Percentiles rank a stretch among this genome's conserved stretches.
phyloP scores from a whole-genome alignment of 108 stramenopile species.

The Fragilaria radians region DNA sequence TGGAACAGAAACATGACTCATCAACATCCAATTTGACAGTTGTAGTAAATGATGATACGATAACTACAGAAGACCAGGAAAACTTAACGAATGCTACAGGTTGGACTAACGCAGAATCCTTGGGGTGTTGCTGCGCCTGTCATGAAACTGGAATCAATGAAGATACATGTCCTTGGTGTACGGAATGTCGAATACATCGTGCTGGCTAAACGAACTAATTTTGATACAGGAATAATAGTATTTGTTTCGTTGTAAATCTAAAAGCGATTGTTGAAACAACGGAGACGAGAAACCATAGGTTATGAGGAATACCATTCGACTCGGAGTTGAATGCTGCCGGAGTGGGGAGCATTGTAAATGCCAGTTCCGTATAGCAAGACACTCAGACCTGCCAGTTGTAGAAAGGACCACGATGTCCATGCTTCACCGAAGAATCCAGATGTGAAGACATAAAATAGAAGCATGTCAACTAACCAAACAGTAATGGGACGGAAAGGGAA shows the following conservation, averaged over 20 bases:
- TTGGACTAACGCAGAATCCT: conserved; percentile 30
- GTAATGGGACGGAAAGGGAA: conserved; percentile 93
- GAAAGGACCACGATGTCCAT: conserved; percentile 79
- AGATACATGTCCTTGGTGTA: conserved; percentile 55
- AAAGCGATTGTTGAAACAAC: no score
- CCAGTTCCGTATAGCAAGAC: conserved; percentile 92
- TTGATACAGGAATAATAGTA: no score
- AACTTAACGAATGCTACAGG: no score
- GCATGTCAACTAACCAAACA: conserved; percentile 82
- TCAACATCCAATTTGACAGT: no score
- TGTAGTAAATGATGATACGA: no score
- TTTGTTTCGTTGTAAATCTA: no score
- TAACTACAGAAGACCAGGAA: no score
- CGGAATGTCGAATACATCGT: conserved; percentile 31
- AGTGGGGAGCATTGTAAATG: conserved; percentile 92
- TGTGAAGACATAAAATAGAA: conserved; percentile 87
- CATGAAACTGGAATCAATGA: conserved; percentile 41
- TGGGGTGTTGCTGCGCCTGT: conserved; percentile 79
- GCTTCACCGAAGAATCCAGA: conserved; percentile 70
- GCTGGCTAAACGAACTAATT: no score
- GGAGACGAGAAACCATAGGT: no score
- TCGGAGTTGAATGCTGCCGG: conserved; percentile 67
- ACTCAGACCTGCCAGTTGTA: conserved; percentile 85
- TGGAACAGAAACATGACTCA: no score
- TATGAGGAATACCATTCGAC: conserved; percentile 65